A percentile compares a stretch with the other conserved stretches of the same genome.
phyloP scores from a whole-genome alignment of 352 stramenopile genomes.

The Pythium plurisporium region DNA sequence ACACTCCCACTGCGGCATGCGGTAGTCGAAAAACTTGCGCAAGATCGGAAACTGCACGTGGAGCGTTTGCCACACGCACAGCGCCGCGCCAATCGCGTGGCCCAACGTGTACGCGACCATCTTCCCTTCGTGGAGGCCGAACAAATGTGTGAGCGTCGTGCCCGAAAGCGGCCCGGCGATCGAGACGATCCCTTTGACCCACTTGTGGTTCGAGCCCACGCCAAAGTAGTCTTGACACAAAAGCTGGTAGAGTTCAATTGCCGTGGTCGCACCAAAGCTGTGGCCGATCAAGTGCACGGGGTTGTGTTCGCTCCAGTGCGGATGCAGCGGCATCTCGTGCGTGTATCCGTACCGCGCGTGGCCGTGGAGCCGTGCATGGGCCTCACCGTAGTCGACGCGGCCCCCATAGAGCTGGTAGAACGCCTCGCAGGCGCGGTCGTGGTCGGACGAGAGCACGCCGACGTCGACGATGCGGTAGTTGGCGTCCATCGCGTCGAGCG shows the following conservation, averaged over 20 bases:
- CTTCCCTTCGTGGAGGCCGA: slow-evolving; percentile 33
- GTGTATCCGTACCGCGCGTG: slow-evolving; percentile 47
- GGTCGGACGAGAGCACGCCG: slow-evolving; percentile 31
- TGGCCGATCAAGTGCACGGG: slow-evolving; percentile 61
- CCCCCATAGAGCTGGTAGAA: slow-evolving; percentile 42
- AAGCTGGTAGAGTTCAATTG: slow-evolving; percentile 70
- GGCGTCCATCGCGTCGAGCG: slow-evolving; percentile 21
- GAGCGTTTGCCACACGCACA: slow-evolving; percentile 41
- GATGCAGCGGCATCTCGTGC: slow-evolving; percentile 29
- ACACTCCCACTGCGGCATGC: slow-evolving; percentile 55
- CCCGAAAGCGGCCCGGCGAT: slow-evolving; percentile 62
- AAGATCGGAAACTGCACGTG: slow-evolving; percentile 42
- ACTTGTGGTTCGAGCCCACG: slow-evolving; percentile 45
- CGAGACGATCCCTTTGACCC: slow-evolving; percentile 58
- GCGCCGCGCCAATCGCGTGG: slow-evolving; percentile 30
- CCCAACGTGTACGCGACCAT: slow-evolving; percentile 27
- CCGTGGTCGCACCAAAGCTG: slow-evolving; percentile 62
- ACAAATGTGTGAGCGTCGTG: slow-evolving; percentile 45
- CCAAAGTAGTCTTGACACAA: slow-evolving; percentile 51
- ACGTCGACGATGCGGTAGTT: slow-evolving; percentile 38
- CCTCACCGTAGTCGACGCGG: slow-evolving; percentile 57
- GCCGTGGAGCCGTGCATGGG: slow-evolving; percentile 26
- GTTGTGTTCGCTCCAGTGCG: slow-evolving; percentile 41
- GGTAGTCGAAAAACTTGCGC: slow-evolving; percentile 36
- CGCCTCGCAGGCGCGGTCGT: slow-evolving; percentile 37